Conservation (phyloP, 2,329 filamentous ascomycete species). For the Incumbomyces lentus region DNA sequence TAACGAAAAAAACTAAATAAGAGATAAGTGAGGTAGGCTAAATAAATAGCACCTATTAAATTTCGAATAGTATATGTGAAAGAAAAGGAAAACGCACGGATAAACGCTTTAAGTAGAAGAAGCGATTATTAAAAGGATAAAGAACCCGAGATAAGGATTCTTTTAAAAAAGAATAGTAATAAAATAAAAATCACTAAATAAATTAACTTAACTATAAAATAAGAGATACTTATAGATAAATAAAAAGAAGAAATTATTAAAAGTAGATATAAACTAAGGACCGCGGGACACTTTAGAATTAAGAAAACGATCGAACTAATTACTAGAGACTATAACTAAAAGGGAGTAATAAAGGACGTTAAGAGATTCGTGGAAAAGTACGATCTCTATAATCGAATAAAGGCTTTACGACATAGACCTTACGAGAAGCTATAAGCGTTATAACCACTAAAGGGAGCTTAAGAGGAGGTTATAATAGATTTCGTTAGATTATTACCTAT, state of each 20-base stretch:
- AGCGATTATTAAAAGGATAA: constrained; percentile 9
- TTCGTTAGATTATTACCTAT: too few relatives aligned
- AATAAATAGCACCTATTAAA: constrained; percentile 11
- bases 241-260: constrained; percentile 4
- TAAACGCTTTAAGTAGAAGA: constrained; percentile 11
- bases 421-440: constrained; percentile 5
- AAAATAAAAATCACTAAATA: background rate
- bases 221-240: background rate
- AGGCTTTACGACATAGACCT: constrained; percentile 8
- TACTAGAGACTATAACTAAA: constrained; percentile 8
- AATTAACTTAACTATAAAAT: background rate
- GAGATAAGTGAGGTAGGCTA: constrained; percentile 7
- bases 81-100: constrained; percentile 7
- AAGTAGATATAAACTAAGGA: constrained; percentile 3
- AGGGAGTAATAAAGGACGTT: constrained; percentile 8
- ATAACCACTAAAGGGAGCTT: constrained; percentile 13
- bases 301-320: constrained; percentile 10
- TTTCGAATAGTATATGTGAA: constrained; percentile 12
- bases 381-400: constrained; percentile 9
- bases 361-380: constrained; percentile 8
- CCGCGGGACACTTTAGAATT: too few relatives aligned
- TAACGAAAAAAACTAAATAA: constrained; percentile 9
- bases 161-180: background rate
- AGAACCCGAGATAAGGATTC: background rate
- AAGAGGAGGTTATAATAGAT: too few relatives aligned